Conservation (phyloP, 805 yeast species). For the Candida railenensis region DNA sequence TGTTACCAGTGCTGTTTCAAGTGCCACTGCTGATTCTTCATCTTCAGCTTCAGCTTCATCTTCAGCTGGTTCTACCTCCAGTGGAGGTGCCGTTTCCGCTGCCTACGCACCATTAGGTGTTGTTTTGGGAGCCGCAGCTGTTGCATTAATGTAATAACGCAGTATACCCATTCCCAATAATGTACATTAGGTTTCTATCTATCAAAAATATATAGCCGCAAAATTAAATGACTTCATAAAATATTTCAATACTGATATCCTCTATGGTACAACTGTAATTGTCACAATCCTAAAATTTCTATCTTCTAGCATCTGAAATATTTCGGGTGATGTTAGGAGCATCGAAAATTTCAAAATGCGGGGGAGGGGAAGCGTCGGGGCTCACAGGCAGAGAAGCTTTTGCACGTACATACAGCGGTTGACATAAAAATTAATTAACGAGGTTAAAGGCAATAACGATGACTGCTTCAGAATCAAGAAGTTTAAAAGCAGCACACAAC, state of each 20-base stretch:
- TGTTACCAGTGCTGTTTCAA: conserved; percentile 1
- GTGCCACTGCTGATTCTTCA: conserved; percentile 6
- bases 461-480: too few species aligned
- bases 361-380: conserved; percentile 2
- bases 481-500: too few species aligned
- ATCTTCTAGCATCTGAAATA: too few species aligned
- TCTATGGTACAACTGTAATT: too few species aligned
- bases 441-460: too few species aligned
- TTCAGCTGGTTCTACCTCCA: conserved; percentile 9
- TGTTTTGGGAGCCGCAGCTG: conserved; percentile 31
- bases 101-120: conserved; percentile 30
- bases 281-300: too few species aligned
- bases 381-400: not conserved
- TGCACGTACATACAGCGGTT: too few species aligned
- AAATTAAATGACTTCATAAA: not conserved
- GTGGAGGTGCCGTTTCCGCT: conserved; percentile 12
- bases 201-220: not conserved
- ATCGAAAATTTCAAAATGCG: not conserved
- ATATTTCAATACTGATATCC: too few species aligned
- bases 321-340: not conserved
- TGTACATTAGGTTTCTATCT: not conserved
- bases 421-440: too few species aligned
- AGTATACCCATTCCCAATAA: conserved; percentile 2
- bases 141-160: conserved; percentile 27
- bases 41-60: conserved; percentile 6